Conservation (phyloP, 257 asterid species). For the Handroanthus guayacan region DNA sequence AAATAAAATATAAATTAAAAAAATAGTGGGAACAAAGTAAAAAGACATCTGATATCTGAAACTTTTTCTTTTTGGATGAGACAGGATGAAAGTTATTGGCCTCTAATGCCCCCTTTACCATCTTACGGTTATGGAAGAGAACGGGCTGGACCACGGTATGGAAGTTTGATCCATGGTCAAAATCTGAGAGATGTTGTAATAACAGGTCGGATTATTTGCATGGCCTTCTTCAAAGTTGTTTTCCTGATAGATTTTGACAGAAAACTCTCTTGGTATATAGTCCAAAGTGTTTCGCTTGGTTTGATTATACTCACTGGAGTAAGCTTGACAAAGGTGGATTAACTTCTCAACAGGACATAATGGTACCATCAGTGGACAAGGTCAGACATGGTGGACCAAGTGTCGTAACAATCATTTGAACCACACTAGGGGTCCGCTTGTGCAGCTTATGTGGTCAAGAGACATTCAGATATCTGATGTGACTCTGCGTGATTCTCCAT, state of each 20-base stretch:
- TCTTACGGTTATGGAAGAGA: constrained; percentile 96
- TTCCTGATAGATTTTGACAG: constrained; percentile 1
- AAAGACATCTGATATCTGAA: constrained; percentile 19
- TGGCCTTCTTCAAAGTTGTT: not conserved
- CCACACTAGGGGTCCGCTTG: constrained; percentile 91
- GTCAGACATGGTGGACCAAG: constrained; percentile 91
- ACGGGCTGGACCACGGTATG: constrained; percentile 82
- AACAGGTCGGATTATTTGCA: constrained; percentile 59
- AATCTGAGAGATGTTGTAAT: constrained; percentile 84
- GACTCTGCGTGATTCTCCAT: constrained; percentile 89
- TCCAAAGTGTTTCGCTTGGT: not conserved
- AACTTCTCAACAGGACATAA: constrained; percentile 71
- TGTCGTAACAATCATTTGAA: constrained; percentile 62
- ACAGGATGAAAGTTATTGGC: constrained; percentile 86
- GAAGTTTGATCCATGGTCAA: constrained; percentile 95
- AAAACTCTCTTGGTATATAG: not conserved
- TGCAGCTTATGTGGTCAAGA: constrained; percentile 96
- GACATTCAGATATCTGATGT: constrained; percentile 76
- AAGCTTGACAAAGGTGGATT: constrained; percentile 22
- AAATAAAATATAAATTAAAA: not conserved
- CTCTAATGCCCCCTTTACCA: constrained; percentile 95
- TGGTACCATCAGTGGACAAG: constrained; percentile 92
- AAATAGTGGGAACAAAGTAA: not conserved
- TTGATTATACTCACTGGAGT: not conserved
- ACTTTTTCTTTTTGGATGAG: constrained; percentile 36